Base-by-base conservation (phyloP, 192 early-diverging fungal genomes). In the Gorgonomyces haynaldii region DNA sequence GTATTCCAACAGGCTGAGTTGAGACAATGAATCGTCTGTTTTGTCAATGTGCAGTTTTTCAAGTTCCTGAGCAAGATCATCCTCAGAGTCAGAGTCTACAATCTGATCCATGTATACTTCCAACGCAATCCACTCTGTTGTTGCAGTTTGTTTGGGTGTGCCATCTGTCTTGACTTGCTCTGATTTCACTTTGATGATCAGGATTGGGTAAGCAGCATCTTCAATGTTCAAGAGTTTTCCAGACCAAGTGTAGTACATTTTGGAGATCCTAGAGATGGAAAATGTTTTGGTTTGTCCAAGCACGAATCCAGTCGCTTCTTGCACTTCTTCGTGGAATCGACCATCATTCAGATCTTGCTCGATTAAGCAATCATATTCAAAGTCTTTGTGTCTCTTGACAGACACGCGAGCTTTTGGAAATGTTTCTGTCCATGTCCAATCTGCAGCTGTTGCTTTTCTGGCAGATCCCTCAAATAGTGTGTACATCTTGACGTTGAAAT, bases 211-310 rank as follows among this genome's bases (percentile, higher is more conserved):
- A 19, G 50, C 71, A 0, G 76, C 66, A 17, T 85, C 83, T 37
- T 86, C 83, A 44, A 86, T 85, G 47, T 85, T 83, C 2, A 89
- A 57, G 37, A 89, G 56, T 22, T 67, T 64, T 2, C 84, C 83
- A 5, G 81, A 74, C n/a, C 67, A 74, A 12, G 79, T 79, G 50
- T 89, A 89, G 56, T 76, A 83, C 62, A 89, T 40, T 29, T 71
- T 67, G 8, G 57, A 58, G 23, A 84, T 66, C 1, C 58, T 41
- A 15, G 13, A 10, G 6, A 45, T 17, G 6, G 44, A 22, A 3
- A 29, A 21, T 20, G 25, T 45, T n/a, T 58, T 26, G 0, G 26
- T 5, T 30, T 56, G 54, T 1, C 72, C 70, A 4, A 65, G 71
- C 1, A 67, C 48, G 9, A 35, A 43, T 2, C 55, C 38, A 15